These are phyloP conservation scores for Pseudopithomyces maydicus DNA, from an alignment of 2,329 filamentous ascomycete species.

Conservation along the genomic window DNA sequence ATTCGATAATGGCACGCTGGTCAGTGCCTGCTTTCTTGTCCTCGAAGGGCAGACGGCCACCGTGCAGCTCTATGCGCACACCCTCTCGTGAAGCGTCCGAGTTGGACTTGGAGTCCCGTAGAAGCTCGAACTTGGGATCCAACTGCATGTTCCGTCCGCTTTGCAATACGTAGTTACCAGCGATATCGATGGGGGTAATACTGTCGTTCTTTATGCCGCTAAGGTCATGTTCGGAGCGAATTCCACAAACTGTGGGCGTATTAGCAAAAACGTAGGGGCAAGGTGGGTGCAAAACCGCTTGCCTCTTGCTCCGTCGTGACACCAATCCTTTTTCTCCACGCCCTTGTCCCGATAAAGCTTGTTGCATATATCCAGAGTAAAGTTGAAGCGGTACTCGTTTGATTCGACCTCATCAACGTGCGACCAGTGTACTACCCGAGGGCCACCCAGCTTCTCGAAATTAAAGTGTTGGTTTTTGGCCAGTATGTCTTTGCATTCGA, in stretches of 20 bases:
- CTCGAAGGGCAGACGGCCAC: slow-evolving; percentile 57
- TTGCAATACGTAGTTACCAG: slow-evolving; percentile 69
- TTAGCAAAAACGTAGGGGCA: neutral
- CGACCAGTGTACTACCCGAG: slow-evolving; percentile 68
- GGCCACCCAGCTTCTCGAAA: slow-evolving; percentile 66
- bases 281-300: slow-evolving; percentile 23
- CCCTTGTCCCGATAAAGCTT: slow-evolving; percentile 67
- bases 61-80: slow-evolving; percentile 69
- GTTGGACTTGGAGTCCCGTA: slow-evolving; percentile 69
- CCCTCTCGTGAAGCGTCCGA: slow-evolving; percentile 73
- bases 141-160: slow-evolving; percentile 54
- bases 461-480: slow-evolving; percentile 67
- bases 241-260: slow-evolving; percentile 64
- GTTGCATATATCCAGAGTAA: slow-evolving; percentile 78
- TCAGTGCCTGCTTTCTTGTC: slow-evolving; percentile 54
- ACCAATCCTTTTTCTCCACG: slow-evolving; percentile 58
- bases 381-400: slow-evolving; percentile 71
- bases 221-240: slow-evolving; percentile 63
- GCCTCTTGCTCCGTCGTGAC: slow-evolving; percentile 73
- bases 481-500: slow-evolving; percentile 67
- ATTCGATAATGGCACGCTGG: slow-evolving; percentile 82
- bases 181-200: slow-evolving; percentile 70
- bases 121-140: slow-evolving; percentile 68
- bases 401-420: slow-evolving; percentile 52
- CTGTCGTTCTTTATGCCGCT: slow-evolving; percentile 57